phyloP scores from a whole-genome alignment of 2,329 filamentous ascomycete genomes.

The Alternaria infectoria region DNA sequence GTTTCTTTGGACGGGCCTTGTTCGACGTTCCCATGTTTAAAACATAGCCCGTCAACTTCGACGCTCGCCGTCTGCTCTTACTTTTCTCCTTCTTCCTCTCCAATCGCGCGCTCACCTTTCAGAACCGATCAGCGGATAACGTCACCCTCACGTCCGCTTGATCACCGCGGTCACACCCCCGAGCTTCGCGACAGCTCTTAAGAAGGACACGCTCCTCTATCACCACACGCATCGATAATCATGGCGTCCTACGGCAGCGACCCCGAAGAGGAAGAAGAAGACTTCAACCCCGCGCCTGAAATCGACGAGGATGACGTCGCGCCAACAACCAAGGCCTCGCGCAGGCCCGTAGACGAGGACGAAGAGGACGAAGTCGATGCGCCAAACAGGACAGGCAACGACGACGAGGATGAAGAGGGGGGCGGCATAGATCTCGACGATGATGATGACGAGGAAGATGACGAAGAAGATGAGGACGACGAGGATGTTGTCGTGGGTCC shows the following conservation, averaged over 20 bases:
- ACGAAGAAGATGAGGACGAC: constrained; percentile 69
- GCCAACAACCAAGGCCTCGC: constrained; percentile 24
- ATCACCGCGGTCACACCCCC: constrained; percentile 1
- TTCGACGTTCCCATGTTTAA: constrained; percentile 15
- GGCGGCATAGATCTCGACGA: constrained; percentile 58
- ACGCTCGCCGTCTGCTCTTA: constrained; percentile 13
- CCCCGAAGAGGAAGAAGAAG: constrained; percentile 69
- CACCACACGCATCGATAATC: constrained; percentile 4
- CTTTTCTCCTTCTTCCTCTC: constrained; percentile 1
- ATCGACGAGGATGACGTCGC: constrained; percentile 65
- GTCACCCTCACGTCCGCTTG: neutral
- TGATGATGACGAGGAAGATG: constrained; percentile 66
- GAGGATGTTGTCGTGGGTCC: constrained; percentile 50
- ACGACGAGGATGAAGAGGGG: constrained; percentile 59
- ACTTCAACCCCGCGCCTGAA: constrained; percentile 84
- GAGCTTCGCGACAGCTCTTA: constrained; percentile 15
- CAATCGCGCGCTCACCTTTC: neutral
- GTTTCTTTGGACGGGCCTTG: constrained; percentile 27
- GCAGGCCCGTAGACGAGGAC: constrained; percentile 44
- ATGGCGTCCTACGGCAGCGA: constrained; percentile 43
- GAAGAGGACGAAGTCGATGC: constrained; percentile 48
- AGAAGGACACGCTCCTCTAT: constrained; percentile 11
- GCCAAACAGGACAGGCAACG: constrained; percentile 42
- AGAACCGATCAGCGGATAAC: neutral
- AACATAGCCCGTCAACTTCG: constrained; percentile 28